Conservation (phyloP, 225 moss, liverwort and hornwort species). For the Bryum argenteum region DNA sequence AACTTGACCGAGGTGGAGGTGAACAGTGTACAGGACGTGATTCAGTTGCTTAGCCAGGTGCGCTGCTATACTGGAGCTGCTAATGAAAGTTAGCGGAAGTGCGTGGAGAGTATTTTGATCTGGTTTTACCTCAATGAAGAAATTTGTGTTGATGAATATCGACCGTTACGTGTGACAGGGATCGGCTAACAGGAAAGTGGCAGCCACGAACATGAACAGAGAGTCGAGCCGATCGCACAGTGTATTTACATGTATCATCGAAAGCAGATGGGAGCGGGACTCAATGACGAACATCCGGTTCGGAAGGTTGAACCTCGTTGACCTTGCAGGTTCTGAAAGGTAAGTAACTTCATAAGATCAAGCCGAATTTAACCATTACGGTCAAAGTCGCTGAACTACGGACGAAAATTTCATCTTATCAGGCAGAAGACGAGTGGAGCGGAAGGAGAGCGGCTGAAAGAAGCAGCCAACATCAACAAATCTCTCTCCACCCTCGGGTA, state of each 20-base stretch:
- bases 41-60: constrained; percentile 86
- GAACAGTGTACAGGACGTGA: constrained; percentile 85
- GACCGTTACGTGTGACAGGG: constrained; percentile 49
- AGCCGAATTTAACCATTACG: background rate
- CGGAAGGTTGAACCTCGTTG: constrained; percentile 86
- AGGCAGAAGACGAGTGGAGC: constrained; percentile 96
- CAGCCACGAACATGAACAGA: constrained; percentile 95
- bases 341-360: constrained; percentile 8
- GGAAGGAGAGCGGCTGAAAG: constrained; percentile 94
- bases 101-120: background rate
- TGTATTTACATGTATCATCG: constrained; percentile 93
- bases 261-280: constrained; percentile 96
- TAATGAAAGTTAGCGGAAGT: background rate
- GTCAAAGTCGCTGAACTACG: background rate
- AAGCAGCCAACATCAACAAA: constrained; percentile 98
- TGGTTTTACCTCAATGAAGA: background rate
- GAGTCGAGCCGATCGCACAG: constrained; percentile 98
- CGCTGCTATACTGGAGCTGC: background rate
- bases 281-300: constrained; percentile 89
- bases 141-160: constrained; percentile 9
- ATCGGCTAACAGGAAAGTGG: constrained; percentile 87
- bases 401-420: constrained; percentile 11
- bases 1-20: constrained; percentile 94
- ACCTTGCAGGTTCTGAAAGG: constrained; percentile 98
- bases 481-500: constrained; percentile 96